Evolutionary conservation across 148 eudicot species (phyloP).

Genomic region (Euryodendron excelsum): DNA sequence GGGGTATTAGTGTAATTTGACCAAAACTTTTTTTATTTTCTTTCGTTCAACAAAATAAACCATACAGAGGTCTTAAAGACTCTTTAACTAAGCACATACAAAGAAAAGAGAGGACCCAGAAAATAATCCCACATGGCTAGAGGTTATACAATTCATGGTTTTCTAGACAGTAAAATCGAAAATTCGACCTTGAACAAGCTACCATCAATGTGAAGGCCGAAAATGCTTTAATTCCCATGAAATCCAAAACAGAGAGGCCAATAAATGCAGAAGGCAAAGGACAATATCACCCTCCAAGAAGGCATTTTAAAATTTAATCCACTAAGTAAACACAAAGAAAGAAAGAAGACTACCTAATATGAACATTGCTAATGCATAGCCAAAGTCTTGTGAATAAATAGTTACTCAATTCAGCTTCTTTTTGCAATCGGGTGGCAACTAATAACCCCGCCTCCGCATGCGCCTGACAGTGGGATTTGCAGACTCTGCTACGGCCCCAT

Average conservation of each 20-base stretch:
- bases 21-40: too few relatives aligned
- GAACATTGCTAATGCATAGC: constrained; percentile 9
- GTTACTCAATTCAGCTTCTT: neutral
- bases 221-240: too few relatives aligned
- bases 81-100: too few relatives aligned
- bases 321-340: neutral
- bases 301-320: neutral
- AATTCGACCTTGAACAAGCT: too few relatives aligned
- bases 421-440: neutral
- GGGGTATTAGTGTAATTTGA: too few relatives aligned
- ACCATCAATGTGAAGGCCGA: neutral
- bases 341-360: neutral
- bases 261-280: neutral
- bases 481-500: constrained; percentile 43
- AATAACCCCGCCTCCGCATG: constrained; percentile 43
- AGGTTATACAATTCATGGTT: neutral
- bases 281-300: constrained; percentile 8
- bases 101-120: too few relatives aligned
- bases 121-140: neutral
- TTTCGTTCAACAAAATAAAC: too few relatives aligned
- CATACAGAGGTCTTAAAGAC: too few relatives aligned
- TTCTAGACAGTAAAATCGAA: too few relatives aligned
- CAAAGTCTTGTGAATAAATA: neutral
- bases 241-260: neutral
- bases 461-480: constrained; percentile 48